Conservation (phyloP, 805 yeast species). For the Kuraishia cidri region DNA sequence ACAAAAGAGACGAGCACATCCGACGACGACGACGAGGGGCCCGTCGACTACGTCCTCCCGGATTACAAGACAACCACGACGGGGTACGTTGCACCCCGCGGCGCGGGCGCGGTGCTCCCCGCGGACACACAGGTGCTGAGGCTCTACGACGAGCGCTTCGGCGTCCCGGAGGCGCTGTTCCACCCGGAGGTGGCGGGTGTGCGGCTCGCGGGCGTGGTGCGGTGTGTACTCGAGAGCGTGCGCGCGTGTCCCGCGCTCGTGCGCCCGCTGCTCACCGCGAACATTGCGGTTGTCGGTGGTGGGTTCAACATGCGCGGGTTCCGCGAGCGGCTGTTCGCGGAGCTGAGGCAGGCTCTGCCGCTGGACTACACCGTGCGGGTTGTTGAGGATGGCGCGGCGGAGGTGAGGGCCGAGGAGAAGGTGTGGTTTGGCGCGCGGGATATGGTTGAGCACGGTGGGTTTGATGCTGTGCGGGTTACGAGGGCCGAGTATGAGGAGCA, state of each 20-base stretch:
- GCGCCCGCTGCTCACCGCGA: conserved; percentile 69
- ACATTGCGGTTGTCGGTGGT: conserved; percentile 80
- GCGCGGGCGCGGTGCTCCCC: not conserved
- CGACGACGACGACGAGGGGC: conserved; percentile 18
- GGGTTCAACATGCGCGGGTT: conserved; percentile 65
- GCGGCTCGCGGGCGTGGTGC: conserved; percentile 71
- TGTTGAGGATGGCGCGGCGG: conserved; percentile 17
- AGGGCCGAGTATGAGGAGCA: conserved; percentile 80
- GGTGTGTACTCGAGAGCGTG: conserved; percentile 60
- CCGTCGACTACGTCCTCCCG: conserved; percentile 75
- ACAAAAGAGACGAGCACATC: conserved; percentile 3
- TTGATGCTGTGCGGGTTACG: conserved; percentile 49
- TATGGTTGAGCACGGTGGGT: conserved; percentile 36
- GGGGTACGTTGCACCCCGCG: conserved; percentile 48
- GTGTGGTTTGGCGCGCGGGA: conserved; percentile 52
- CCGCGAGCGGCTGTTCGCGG: conserved; percentile 47
- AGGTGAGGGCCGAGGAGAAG: conserved; percentile 19
- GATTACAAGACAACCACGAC: conserved; percentile 73
- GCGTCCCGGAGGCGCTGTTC: conserved; percentile 79
- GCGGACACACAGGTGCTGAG: conserved; percentile 56
- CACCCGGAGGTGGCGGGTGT: conserved; percentile 79
- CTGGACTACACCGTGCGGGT: conserved; percentile 60
- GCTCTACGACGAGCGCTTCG: conserved; percentile 78
- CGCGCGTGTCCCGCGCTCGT: conserved; percentile 63
- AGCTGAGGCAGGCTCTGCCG: conserved; percentile 60